Evolutionary conservation across 108 stramenopile species (phyloP).

Genomic region (Cyclotella sp.): DNA sequence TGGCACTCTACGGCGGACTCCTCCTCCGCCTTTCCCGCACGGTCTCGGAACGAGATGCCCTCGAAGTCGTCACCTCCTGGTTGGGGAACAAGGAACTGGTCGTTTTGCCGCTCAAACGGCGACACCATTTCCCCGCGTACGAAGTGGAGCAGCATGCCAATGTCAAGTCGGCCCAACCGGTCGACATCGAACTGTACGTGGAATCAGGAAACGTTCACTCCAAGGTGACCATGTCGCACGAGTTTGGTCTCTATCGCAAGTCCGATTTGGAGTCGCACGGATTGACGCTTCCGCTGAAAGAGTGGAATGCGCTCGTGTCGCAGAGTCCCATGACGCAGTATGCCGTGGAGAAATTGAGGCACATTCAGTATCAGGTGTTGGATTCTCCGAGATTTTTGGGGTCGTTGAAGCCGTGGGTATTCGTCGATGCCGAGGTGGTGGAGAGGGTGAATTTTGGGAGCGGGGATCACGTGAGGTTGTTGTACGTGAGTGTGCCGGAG

Average conservation of each 20-base stretch:
- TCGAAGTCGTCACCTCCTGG: constrained; percentile 27
- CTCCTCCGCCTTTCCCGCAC: constrained; percentile 41
- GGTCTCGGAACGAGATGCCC: constrained; percentile 44
- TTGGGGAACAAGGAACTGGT: constrained; percentile 34
- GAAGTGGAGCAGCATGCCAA: constrained; percentile 12
- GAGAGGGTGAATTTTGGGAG: constrained; percentile 79
- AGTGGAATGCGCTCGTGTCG: constrained; percentile 26
- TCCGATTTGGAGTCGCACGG: constrained; percentile 56
- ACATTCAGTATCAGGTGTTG: constrained; percentile 32
- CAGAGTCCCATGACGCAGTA: constrained; percentile 2
- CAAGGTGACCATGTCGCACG: constrained; percentile 51
- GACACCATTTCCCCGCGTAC: constrained; percentile 30
- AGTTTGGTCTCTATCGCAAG: constrained; percentile 70
- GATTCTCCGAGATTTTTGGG: constrained; percentile 12
- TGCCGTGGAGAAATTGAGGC: constrained; percentile 11
- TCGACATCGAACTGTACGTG: constrained; percentile 69
- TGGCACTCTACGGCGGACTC: constrained; percentile 56
- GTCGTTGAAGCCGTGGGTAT: constrained; percentile 62
- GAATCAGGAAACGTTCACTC: constrained; percentile 67
- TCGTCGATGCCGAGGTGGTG: constrained; percentile 57
- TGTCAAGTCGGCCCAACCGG: constrained; percentile 27
- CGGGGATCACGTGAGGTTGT: constrained; percentile 56
- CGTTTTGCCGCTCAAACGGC: constrained; percentile 40
- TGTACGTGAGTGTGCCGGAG: constrained; percentile 59
- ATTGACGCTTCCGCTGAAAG: constrained; percentile 7